Conservation (phyloP, 495 filamentous ascomycete genomes). For the Stereocaulon alpinum region DNA sequence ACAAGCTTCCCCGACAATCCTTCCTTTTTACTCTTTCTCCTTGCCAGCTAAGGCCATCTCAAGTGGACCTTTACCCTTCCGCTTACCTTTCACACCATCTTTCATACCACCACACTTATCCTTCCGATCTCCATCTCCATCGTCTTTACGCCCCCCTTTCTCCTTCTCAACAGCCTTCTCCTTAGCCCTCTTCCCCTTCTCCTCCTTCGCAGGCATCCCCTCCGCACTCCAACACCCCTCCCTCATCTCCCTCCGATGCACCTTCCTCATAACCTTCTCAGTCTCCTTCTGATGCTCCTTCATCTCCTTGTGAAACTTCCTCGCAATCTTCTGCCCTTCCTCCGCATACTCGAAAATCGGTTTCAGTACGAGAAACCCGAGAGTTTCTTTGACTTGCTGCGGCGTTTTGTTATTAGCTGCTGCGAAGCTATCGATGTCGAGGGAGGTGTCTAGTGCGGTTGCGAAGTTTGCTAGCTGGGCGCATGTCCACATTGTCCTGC, state of each 20-base stretch:
- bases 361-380: neutral
- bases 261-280: neutral
- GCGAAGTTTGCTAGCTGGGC: constrained; percentile 1
- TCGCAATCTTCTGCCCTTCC: neutral
- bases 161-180: neutral
- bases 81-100: no score
- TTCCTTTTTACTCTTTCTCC: no score
- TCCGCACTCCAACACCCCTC: neutral
- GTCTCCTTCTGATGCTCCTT: neutral
- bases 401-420: neutral
- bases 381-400: neutral
- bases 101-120: no score
- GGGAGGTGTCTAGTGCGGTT: neutral
- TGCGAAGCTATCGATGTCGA: neutral
- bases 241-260: neutral
- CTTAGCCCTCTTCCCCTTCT: neutral
- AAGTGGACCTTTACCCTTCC: no score
- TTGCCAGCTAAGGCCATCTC: no score
- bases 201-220: neutral
- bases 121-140: no score
- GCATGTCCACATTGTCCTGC: neutral
- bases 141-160: no score
- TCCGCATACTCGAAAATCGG: neutral
- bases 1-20: no score
- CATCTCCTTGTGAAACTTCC: constrained; percentile 4